Percentiles rank a stretch among this genome's conserved stretches.
phyloP scores from a whole-genome alignment of 257 asterid genomes.

The Mentha longifolia region DNA sequence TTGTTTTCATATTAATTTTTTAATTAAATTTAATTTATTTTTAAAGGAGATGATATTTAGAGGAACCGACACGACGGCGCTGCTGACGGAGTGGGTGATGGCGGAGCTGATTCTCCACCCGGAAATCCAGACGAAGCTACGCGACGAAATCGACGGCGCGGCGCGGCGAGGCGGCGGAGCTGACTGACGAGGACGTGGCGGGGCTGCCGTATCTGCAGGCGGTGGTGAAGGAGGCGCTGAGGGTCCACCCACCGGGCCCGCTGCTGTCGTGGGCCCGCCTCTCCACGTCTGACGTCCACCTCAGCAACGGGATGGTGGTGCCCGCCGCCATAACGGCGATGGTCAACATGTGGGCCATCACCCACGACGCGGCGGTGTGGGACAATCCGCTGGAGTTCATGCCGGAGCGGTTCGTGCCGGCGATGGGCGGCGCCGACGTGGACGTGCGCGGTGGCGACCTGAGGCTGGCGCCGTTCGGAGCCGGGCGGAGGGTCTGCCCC shows the following conservation, averaged over 20 bases:
- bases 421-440: slow-evolving; percentile 45
- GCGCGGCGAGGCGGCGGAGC: background rate
- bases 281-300: slow-evolving; percentile 55
- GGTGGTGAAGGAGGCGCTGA: slow-evolving; percentile 55
- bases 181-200: slow-evolving; percentile 46
- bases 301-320: slow-evolving; percentile 64
- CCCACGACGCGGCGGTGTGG: slow-evolving; percentile 53
- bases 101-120: slow-evolving; percentile 59
- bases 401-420: slow-evolving; percentile 52
- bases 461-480: slow-evolving; percentile 68
- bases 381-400: slow-evolving; percentile 41
- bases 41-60: slow-evolving; percentile 57
- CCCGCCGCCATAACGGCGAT: slow-evolving; percentile 61
- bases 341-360: slow-evolving; percentile 75
- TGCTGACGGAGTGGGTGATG: slow-evolving; percentile 61
- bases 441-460: slow-evolving; percentile 63
- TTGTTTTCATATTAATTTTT: background rate
- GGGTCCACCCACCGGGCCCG: slow-evolving; percentile 70
- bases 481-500: slow-evolving; percentile 66
- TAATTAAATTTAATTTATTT: too few relatives aligned
- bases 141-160: slow-evolving; percentile 43
- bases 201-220: slow-evolving; percentile 60
- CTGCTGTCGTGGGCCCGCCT: slow-evolving; percentile 65
- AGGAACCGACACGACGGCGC: slow-evolving; percentile 65
- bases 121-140: slow-evolving; percentile 49